Percentiles rank a stretch among this genome's conserved stretches.
phyloP scores from a whole-genome alignment of 495 filamentous ascomycete genomes.

The Penicillium maclennaniae region DNA sequence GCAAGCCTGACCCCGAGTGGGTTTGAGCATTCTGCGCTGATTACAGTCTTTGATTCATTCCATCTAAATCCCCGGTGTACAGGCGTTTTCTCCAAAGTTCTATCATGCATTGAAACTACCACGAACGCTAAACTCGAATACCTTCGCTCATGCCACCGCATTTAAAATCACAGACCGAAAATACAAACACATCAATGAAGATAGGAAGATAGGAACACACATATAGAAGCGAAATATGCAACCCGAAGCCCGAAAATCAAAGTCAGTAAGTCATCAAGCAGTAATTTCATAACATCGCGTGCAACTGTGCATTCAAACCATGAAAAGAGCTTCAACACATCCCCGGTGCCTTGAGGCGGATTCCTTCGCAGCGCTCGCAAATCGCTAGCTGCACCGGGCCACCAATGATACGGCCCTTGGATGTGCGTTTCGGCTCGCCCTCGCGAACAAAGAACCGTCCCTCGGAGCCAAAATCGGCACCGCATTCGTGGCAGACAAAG shows the following conservation, averaged over 20 bases:
- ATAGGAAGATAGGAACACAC: slow-evolving; percentile 7
- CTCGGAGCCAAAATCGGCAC: slow-evolving; percentile 53
- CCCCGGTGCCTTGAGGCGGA: slow-evolving; percentile 55
- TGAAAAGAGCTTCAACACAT: slow-evolving; percentile 26
- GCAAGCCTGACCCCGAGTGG: slow-evolving; percentile 78
- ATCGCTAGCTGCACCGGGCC: slow-evolving; percentile 50
- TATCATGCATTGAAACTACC: slow-evolving; percentile 17
- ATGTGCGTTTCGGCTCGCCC: slow-evolving; percentile 49
- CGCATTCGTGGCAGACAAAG: slow-evolving; percentile 77
- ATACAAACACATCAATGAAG: not conserved
- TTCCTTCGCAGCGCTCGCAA: slow-evolving; percentile 62
- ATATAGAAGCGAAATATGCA: slow-evolving; percentile 2
- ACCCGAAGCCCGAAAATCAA: slow-evolving; percentile 12
- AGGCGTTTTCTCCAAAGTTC: slow-evolving; percentile 13
- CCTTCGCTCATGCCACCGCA: slow-evolving; percentile 2
- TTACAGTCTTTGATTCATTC: not conserved
- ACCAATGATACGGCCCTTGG: slow-evolving; percentile 47
- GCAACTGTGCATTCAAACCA: slow-evolving; percentile 3
- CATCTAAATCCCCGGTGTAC: slow-evolving; percentile 11
- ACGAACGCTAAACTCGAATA: slow-evolving; percentile 2
- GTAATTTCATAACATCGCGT: slow-evolving; percentile 17
- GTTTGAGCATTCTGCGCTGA: not conserved
- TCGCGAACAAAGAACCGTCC: slow-evolving; percentile 63
- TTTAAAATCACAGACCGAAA: not conserved
- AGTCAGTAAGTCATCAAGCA: slow-evolving; percentile 22